Conservation (phyloP, 352 stramenopile species). For the Phytophthora ramorum region DNA sequence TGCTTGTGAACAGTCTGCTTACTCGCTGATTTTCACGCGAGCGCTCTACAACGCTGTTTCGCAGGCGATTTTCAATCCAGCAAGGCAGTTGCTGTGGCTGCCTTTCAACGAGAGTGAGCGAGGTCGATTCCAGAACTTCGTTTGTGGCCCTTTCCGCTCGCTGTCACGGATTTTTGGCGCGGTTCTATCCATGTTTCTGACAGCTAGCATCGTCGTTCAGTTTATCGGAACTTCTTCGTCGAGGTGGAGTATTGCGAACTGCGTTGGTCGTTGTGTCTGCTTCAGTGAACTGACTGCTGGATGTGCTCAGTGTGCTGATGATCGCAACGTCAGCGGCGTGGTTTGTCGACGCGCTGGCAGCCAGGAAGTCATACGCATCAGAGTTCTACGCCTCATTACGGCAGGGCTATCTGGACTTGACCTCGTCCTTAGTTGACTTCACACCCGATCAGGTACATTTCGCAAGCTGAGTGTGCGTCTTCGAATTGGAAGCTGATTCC, state of each 20-base stretch:
- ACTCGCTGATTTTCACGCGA: slow-evolving; percentile 69
- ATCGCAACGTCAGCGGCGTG: slow-evolving; percentile 63
- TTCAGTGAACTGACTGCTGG: neutral
- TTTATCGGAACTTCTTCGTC: slow-evolving; percentile 59
- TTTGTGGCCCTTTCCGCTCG: slow-evolving; percentile 81
- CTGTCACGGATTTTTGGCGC: slow-evolving; percentile 80
- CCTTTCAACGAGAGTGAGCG: slow-evolving; percentile 79
- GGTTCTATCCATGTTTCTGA: slow-evolving; percentile 76
- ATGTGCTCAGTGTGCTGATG: slow-evolving; percentile 60
- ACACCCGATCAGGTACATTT: slow-evolving; percentile 79
- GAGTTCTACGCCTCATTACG: slow-evolving; percentile 89
- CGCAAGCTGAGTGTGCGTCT: neutral
- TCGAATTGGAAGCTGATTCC: neutral
- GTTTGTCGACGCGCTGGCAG: slow-evolving; percentile 76
- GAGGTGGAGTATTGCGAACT: slow-evolving; percentile 46
- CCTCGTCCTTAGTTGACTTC: slow-evolving; percentile 82
- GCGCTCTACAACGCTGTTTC: slow-evolving; percentile 86
- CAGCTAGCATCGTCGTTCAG: slow-evolving; percentile 46
- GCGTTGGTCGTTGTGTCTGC: neutral
- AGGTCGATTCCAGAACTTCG: slow-evolving; percentile 80
- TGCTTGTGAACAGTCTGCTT: slow-evolving; percentile 41
- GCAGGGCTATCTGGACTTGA: slow-evolving; percentile 83
- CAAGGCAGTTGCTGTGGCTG: slow-evolving; percentile 86
- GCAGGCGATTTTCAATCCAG: slow-evolving; percentile 84
- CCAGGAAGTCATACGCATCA: slow-evolving; percentile 81